Evolutionary conservation across 805 yeast species (phyloP).

Genomic region (Pichia deserticola): DNA sequence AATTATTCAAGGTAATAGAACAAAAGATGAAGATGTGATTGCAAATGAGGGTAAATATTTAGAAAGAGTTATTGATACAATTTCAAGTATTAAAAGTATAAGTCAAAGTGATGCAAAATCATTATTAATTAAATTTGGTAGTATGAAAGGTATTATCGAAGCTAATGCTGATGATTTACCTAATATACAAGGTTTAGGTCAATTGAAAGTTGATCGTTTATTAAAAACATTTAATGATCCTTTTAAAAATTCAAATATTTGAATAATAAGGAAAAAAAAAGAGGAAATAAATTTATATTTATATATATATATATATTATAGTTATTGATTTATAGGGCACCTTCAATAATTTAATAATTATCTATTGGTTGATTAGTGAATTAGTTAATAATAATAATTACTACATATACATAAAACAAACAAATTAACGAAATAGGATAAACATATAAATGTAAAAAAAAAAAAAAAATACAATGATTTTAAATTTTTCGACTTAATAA

Average conservation of each 20-base stretch:
- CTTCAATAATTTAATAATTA: too few species aligned
- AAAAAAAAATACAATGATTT: too few species aligned
- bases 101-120: conserved; percentile 5
- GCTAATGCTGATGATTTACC: conserved; percentile 2
- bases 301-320: too few species aligned
- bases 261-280: too few species aligned
- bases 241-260: background rate
- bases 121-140: conserved; percentile 3
- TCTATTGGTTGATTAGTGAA: too few species aligned
- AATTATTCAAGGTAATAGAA: conserved; percentile 34
- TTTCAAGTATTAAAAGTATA: conserved; percentile 5
- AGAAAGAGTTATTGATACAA: conserved; percentile 33
- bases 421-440: too few species aligned
- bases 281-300: too few species aligned
- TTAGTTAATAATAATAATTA: too few species aligned
- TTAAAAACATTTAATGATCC: conserved; percentile 8
- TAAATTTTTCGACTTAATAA: too few species aligned
- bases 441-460: too few species aligned
- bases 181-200: conserved; percentile 10
- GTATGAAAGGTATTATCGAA: conserved; percentile 2
- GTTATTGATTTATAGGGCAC: too few species aligned
- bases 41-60: conserved; percentile 32
- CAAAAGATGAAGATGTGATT: conserved; percentile 24
- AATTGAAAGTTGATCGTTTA: conserved; percentile 2
- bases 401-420: too few species aligned